Evolutionary conservation across 345 rosid species (phyloP).

Genomic region (Aquilaria yunnanensis): DNA sequence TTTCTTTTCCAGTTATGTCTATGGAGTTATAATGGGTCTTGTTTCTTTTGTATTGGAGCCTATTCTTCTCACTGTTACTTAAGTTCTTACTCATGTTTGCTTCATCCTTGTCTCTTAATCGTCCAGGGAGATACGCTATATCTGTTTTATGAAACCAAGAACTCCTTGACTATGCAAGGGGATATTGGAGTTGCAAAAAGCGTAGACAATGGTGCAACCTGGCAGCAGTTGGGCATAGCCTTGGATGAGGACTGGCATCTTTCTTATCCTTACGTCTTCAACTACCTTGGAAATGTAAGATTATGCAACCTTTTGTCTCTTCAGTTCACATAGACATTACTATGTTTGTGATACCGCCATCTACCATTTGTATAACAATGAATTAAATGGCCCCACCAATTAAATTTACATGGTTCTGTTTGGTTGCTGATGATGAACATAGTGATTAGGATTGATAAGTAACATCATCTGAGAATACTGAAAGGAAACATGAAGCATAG

Average conservation of each 20-base stretch:
- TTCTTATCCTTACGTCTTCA: constrained; percentile 82
- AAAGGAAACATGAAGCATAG: background rate
- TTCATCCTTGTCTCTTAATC: background rate
- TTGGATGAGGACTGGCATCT: constrained; percentile 96
- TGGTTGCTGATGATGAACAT: background rate
- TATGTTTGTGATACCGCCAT: background rate
- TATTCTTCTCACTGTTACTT: background rate
- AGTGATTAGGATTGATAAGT: background rate
- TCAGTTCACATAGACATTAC: background rate
- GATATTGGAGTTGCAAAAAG: constrained; percentile 92
- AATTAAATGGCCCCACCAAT: background rate
- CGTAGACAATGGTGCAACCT: constrained; percentile 76
- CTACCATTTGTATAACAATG: background rate
- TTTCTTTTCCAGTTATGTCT: too few species aligned
- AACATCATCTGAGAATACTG: background rate
- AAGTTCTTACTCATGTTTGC: constrained; percentile 1
- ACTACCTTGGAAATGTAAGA: constrained; percentile 72
- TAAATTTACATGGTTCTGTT: background rate
- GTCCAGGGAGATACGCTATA: constrained; percentile 65
- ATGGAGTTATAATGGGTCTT: too few species aligned
- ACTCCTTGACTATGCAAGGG: constrained; percentile 79
- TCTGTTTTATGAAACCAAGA: constrained; percentile 79
- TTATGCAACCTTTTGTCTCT: constrained; percentile 2
- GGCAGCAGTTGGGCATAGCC: constrained; percentile 87
- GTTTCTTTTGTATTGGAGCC: too few species aligned